Base-by-base conservation (phyloP, 495 filamentous ascomycete genomes). In the Penicillium ucsense region DNA sequence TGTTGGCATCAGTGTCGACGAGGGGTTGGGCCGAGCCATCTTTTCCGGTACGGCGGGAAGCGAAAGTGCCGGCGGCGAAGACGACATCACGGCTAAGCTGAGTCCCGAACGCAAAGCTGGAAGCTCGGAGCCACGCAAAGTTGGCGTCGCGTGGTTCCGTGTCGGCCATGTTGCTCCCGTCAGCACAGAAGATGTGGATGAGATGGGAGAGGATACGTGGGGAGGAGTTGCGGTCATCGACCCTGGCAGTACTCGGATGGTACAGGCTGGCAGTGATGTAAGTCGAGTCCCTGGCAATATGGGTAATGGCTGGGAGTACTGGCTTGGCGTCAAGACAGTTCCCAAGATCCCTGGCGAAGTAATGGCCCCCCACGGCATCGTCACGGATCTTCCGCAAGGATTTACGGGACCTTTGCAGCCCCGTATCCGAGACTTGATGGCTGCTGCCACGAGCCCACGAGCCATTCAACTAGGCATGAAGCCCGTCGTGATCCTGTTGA, bases 391-490 rank as follows among this genome's bases (percentile, higher is more conserved):
- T 7, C 69, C 67, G 7, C 68, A 68, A 35, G 53, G 75, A 1
- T 83, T 79, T 53, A 69, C 83, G 20, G 77, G 88, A 3, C 72
- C 83, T 1, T 62, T 91, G 35, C 83, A 88, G 51, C 75, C 87
- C 41, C 80, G 85, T 31, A 72, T 97, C 5, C 77, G 90, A 20
- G 90, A 97, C 52, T 71, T 98, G 9, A 82, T 95, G 48, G 79
- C 88, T 35, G 89, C 88, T 31, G 86, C 92, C 1, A 95, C 88
- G 2, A 94, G 86, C 55, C 83, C 89, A 41, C 78, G 88, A 32
- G 92, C 92, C 6, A 78, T 95, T 38, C 82, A 90, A 58, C 71
- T 98, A 3, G 81, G 83, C 29, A 79, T 97, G 69, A 88, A 89
- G 35, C 89, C 92, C 0, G 75, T 95, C 29, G 86, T 89, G 3